Evolutionary conservation across 257 asterid genomes (phyloP).

Genomic region (Lantana camara): DNA sequence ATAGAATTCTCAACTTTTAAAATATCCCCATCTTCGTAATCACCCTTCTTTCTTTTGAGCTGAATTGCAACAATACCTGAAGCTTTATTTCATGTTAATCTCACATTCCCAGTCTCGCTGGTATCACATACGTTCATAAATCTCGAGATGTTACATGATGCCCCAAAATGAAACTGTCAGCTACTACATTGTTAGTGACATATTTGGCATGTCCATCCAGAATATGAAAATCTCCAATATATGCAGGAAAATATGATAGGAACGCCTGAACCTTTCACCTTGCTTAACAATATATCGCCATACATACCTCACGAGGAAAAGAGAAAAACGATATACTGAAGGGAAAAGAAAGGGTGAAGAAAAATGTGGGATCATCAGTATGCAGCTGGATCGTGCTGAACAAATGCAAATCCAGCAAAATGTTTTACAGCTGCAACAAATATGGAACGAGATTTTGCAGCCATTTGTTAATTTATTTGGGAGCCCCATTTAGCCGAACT

Average conservation of each 20-base stretch:
- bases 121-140: not conserved
- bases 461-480: not conserved
- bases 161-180: not conserved
- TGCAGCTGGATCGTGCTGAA: too few relatives aligned
- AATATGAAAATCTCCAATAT: not conserved
- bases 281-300: not conserved
- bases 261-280: not conserved
- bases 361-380: not conserved
- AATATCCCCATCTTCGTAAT: too few relatives aligned
- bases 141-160: not conserved
- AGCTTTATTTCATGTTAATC: not conserved
- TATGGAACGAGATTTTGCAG: not conserved
- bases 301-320: too few relatives aligned
- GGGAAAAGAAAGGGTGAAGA: not conserved
- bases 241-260: not conserved
- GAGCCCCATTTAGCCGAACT: too few relatives aligned
- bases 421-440: slow-evolving; percentile 5
- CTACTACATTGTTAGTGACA: not conserved
- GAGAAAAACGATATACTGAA: too few relatives aligned
- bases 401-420: not conserved
- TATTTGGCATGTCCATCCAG: not conserved
- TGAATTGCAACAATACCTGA: not conserved
- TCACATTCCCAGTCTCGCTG: not conserved
- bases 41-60: not conserved
- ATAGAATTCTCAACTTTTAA: too few relatives aligned